Base-by-base conservation (phyloP, 2,329 filamentous ascomycete species). In the Ceratocystiopsis minuta region DNA sequence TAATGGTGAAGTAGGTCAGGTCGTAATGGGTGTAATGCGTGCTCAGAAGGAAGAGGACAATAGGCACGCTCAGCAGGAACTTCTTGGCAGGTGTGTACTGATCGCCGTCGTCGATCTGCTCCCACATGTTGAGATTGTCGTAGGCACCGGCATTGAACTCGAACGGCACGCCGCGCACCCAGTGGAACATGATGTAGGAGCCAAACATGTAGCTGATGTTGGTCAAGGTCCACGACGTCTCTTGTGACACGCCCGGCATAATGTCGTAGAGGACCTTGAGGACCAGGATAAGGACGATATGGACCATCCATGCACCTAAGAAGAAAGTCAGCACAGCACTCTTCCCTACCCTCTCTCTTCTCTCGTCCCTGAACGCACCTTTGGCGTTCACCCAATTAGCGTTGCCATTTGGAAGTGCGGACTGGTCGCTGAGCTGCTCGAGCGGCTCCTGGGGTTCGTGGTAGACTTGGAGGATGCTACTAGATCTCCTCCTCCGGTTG, bases 61-160 rank as follows among this genome's bases (percentile, higher is more conserved):
- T 93, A 34, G 90, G 90, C 32, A 96, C 88, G 54, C 80, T 85
- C 53, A 96, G 77, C 45, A 98, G 69, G 56, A 98, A 98, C 63
- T 98, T 98, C 70, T 98, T 98, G 50, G 90, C 84, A 4, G 90
- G 90, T 1, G 90, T 98, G 66, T 96, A 98, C 61, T 98, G 90
- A 53, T 90, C 90, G 38, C 90, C 90, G 55, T 96, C 92, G 67
- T 98, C 90, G 60, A 98, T 98, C 65, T 98, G 90, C 67, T 98
- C 90, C 90, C 90, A 98, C 90, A 98, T 96, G 66, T 96, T 98
- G 56, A 98, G 72, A 61, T 98, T 96, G 69, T 98, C 90, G 62
- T 96, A 98, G 52, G 90, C 90, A 45, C 90, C 90, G 43, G 84
- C 80, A 58, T 98, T 98, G 72, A 98, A 98, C 61, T 98, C 90